phyloP scores from a whole-genome alignment of 2,329 filamentous ascomycete species.

The Calonectria fujianensis region DNA sequence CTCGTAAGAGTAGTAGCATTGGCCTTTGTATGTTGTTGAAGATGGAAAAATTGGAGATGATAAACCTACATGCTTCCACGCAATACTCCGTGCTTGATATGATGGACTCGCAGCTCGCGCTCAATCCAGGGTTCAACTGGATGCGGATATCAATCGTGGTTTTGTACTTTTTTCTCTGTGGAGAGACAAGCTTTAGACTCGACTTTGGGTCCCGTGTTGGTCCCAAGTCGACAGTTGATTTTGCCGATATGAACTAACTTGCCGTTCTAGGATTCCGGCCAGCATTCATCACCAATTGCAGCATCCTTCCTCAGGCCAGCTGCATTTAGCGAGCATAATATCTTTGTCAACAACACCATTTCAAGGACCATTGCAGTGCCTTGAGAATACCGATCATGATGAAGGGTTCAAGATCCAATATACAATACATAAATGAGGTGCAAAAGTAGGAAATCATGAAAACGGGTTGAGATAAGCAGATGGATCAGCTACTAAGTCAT shows the following conservation, averaged over 20 bases:
- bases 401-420: neutral
- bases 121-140: neutral
- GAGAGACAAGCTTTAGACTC: neutral
- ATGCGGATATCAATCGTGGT: neutral
- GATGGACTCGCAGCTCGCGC: neutral
- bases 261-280: neutral
- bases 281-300: neutral
- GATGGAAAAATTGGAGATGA: neutral
- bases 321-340: neutral
- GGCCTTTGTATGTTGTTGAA: neutral
- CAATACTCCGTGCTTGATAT: neutral
- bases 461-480: neutral
- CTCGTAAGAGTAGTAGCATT: neutral
- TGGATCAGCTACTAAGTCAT: neutral
- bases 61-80: neutral
- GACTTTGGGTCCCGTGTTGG: neutral
- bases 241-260: neutral
- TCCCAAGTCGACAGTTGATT: neutral
- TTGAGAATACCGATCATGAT: neutral
- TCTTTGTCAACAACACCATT: neutral
- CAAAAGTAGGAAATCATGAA: neutral
- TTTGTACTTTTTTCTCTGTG: neutral
- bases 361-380: no score
- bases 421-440: neutral
- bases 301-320: neutral